phyloP scores from a whole-genome alignment of 2,329 filamentous ascomycete species.

The Akanthomyces uredinophilus region DNA sequence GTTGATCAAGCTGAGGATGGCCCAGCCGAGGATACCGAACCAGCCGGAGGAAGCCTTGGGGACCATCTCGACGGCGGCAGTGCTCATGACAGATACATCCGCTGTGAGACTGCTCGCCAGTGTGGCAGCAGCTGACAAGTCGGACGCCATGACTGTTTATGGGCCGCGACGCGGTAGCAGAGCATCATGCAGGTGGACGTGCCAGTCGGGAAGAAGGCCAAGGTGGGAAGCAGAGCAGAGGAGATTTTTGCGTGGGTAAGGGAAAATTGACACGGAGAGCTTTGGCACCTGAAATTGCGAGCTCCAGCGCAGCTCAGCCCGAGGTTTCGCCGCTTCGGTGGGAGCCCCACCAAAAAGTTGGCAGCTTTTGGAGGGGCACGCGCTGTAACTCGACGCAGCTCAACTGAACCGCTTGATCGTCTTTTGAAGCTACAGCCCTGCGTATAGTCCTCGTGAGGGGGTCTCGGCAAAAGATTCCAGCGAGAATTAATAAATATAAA shows the following conservation, averaged over 20 bases:
- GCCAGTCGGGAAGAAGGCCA: conserved; percentile 6
- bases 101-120: conserved; percentile 27
- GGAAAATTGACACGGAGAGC: conserved; percentile 7
- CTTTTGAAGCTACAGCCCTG: neutral
- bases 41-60: conserved; percentile 44
- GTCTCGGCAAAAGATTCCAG: neutral
- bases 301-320: neutral
- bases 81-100: conserved; percentile 34
- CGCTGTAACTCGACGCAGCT: conserved; percentile 6
- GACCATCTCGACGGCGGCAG: conserved; percentile 29
- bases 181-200: conserved; percentile 32
- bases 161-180: conserved; percentile 26
- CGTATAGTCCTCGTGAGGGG: neutral
- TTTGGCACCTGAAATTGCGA: neutral
- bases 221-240: neutral
- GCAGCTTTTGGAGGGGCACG: conserved; percentile 3
- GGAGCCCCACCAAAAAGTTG: conserved; percentile 13
- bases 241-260: conserved; percentile 15
- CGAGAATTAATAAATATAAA: fast-evolving
- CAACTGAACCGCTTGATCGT: neutral
- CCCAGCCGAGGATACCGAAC: conserved; percentile 51
- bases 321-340: conserved; percentile 14
- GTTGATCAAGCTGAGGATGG: conserved; percentile 52
- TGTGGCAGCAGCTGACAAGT: conserved; percentile 33
- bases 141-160: conserved; percentile 37